These are phyloP conservation scores for Geranomyces variabilis DNA, from an alignment of 192 early-diverging fungal species.

Conservation along the genomic window DNA sequence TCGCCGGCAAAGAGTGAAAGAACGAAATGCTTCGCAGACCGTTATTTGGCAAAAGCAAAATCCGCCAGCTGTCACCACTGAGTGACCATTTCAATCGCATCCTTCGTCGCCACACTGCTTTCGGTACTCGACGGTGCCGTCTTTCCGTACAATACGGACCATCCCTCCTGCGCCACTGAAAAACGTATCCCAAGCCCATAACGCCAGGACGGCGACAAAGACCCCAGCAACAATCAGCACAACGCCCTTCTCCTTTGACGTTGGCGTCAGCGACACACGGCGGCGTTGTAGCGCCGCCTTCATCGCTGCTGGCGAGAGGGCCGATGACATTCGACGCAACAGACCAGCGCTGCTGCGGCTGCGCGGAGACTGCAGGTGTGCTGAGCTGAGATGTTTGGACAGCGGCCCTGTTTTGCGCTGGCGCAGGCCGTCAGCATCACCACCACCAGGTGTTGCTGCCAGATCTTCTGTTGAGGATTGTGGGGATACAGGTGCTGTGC, in stretches of 20 bases:
- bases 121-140: background rate
- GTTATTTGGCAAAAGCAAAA: too few species aligned
- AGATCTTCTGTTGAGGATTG: too few species aligned
- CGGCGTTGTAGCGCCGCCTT: background rate
- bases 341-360: background rate
- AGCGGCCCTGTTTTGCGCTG: too few species aligned
- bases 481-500: too few species aligned
- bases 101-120: background rate
- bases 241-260: conserved; percentile 7
- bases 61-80: too few species aligned
- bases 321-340: background rate
- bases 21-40: too few species aligned
- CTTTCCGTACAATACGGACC: background rate
- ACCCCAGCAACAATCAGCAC: background rate
- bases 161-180: background rate
- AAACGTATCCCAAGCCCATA: background rate
- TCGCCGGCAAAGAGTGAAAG: too few species aligned
- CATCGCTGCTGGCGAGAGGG: background rate
- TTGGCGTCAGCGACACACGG: conserved; percentile 4
- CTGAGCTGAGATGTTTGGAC: background rate
- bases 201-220: background rate
- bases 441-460: too few species aligned
- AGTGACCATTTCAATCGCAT: conserved; percentile 6
- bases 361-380: background rate
- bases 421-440: too few species aligned